Evolutionary conservation across 495 filamentous ascomycete genomes (phyloP).

Genomic region (Neurospora pannonica): DNA sequence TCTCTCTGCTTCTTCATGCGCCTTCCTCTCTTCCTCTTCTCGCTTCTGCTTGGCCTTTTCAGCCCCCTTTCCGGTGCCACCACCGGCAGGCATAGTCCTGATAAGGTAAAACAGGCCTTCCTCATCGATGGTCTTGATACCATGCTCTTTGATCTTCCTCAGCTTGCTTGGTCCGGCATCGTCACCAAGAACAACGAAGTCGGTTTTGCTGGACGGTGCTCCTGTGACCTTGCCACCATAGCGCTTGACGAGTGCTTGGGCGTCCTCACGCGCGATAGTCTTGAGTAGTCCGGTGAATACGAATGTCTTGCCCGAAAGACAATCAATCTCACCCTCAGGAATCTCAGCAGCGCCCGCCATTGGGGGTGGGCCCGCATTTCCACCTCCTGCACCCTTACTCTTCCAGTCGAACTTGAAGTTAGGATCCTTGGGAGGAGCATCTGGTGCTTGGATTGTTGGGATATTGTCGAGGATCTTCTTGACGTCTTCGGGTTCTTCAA

Average conservation of each 20-base stretch:
- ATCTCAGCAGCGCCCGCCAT: conserved; percentile 58
- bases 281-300: conserved; percentile 92
- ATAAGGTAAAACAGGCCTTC: conserved; percentile 87
- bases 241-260: conserved; percentile 75
- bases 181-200: conserved; percentile 79
- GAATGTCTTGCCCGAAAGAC: conserved; percentile 84
- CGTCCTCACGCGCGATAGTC: conserved; percentile 74
- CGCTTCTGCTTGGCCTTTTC: conserved; percentile 73
- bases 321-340: conserved; percentile 79
- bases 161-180: conserved; percentile 94
- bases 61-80: conserved; percentile 80
- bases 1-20: conserved; percentile 64
- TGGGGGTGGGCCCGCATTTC: conserved; percentile 50
- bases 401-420: conserved; percentile 65
- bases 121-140: conserved; percentile 86
- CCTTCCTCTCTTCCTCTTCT: conserved; percentile 68
- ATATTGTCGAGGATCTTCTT: conserved; percentile 83
- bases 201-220: conserved; percentile 86
- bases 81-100: conserved; percentile 69
- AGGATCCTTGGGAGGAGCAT: conserved; percentile 58
- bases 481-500: conserved; percentile 53
- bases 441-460: conserved; percentile 68
- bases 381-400: conserved; percentile 38
- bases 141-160: conserved; percentile 65
- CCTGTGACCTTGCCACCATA: conserved; percentile 85